Conservation (phyloP, 352 stramenopile species). For the Phytophthora quininea region DNA sequence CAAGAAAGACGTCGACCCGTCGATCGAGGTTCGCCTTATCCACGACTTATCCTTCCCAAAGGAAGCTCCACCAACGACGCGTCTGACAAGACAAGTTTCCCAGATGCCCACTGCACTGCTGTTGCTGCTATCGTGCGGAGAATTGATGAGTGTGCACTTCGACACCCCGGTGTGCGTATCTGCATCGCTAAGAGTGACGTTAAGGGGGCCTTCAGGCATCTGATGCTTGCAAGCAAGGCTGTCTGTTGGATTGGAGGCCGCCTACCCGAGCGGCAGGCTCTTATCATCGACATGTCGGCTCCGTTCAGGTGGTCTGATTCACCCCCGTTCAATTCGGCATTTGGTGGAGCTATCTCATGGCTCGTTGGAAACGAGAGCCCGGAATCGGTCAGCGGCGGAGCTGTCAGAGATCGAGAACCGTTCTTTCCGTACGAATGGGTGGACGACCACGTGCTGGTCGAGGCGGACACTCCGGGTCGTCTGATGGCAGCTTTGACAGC, state of each 20-base stretch:
- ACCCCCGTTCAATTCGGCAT: background rate
- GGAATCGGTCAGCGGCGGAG: background rate
- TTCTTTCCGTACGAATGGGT: slow-evolving; percentile 18
- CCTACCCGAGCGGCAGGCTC: background rate
- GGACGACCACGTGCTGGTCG: slow-evolving; percentile 7
- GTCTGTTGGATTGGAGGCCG: background rate
- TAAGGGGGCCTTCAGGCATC: background rate
- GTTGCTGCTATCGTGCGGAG: background rate
- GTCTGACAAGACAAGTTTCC: background rate
- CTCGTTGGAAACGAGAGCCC: slow-evolving; percentile 8
- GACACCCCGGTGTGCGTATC: background rate
- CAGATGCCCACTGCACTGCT: background rate
- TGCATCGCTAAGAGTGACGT: background rate
- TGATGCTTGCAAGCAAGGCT: background rate
- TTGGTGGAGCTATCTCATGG: slow-evolving; percentile 14
- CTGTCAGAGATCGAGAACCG: background rate
- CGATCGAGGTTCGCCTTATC: too few species aligned
- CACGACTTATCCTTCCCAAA: background rate
- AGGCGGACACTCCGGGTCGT: slow-evolving; percentile 2
- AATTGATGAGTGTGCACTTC: background rate
- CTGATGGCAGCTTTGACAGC: background rate
- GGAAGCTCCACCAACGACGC: background rate
- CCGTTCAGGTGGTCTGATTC: background rate
- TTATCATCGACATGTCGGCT: background rate
- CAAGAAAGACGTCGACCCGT: too few species aligned